Percentiles rank a stretch among this genome's conserved stretches.
phyloP scores from a whole-genome alignment of 2,329 filamentous ascomycete genomes.

The Gyromitra esculenta region DNA sequence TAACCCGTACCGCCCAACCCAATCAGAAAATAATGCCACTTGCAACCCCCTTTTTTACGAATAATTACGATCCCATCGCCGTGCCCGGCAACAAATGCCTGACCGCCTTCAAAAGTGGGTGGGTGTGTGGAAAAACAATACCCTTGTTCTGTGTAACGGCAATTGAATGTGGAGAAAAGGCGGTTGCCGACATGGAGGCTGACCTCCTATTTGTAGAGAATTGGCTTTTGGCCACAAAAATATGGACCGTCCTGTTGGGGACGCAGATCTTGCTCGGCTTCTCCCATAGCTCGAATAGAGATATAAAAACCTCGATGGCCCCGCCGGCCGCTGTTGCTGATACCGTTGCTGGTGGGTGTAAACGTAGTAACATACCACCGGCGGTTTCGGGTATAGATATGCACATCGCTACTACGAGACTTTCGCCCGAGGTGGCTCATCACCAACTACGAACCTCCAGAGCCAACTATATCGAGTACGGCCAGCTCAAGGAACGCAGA shows the following conservation, averaged over 20 bases:
- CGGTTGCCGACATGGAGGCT: neutral
- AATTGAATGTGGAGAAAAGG: neutral
- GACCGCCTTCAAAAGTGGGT: neutral
- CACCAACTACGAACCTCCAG: neutral
- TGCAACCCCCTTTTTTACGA: neutral
- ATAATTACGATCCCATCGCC: constrained; percentile 2
- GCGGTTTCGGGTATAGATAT: neutral
- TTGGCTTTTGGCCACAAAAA: neutral
- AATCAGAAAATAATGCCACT: neutral
- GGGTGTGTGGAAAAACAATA: neutral
- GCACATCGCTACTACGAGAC: neutral
- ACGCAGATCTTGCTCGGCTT: neutral
- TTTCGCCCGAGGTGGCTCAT: neutral
- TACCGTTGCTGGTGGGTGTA: neutral
- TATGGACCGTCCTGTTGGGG: neutral
- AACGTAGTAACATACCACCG: neutral
- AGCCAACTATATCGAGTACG: neutral
- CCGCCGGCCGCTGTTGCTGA: neutral
- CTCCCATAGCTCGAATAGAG: neutral
- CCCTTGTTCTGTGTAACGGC: constrained; percentile 26
- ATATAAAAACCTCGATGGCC: constrained; percentile 1
- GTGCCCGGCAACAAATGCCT: constrained; percentile 2
- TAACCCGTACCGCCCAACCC: neutral
- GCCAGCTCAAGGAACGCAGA: neutral
- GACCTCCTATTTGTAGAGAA: constrained; percentile 4